Percentiles rank a stretch among this genome's conserved stretches.
Evolutionary conservation across 306 rosid species (phyloP).

Genomic region (Vigna angularis): DNA sequence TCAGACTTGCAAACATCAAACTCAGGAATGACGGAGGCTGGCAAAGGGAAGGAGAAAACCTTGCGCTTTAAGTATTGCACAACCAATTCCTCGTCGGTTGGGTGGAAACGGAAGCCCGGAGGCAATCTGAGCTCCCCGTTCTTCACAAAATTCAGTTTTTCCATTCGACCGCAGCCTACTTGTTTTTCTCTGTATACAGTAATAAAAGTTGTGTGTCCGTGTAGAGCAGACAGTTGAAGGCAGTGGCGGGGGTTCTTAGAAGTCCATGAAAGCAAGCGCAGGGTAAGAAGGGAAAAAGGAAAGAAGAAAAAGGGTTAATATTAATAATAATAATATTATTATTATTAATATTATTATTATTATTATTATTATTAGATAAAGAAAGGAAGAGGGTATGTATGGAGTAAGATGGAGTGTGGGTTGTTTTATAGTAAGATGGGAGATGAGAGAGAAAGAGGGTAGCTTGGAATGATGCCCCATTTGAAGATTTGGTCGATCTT

Average conservation of each 20-base stretch:
- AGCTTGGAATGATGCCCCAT: no score
- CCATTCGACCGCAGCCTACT: constrained; percentile 32
- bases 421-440: constrained; percentile 84
- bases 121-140: constrained; percentile 87
- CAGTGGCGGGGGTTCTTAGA: constrained; percentile 42
- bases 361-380: constrained; percentile 28
- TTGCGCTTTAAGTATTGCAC: constrained; percentile 84
- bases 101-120: constrained; percentile 96
- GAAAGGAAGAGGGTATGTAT: constrained; percentile 28
- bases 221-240: no score
- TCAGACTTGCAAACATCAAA: constrained; percentile 89
- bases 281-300: no score
- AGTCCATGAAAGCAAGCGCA: not conserved
- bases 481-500: no score
- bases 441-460: no score
- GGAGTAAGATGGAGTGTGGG: constrained; percentile 50
- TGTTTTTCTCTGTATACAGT: not conserved
- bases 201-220: not conserved
- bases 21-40: constrained; percentile 93
- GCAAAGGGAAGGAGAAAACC: constrained; percentile 78
- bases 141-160: constrained; percentile 67
- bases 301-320: no score
- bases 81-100: constrained; percentile 92
- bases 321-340: no score
- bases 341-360: constrained; percentile 5